These are phyloP conservation scores for Daldinia bambusicola DNA, from an alignment of 495 filamentous ascomycete species.

Conservation along the genomic window DNA sequence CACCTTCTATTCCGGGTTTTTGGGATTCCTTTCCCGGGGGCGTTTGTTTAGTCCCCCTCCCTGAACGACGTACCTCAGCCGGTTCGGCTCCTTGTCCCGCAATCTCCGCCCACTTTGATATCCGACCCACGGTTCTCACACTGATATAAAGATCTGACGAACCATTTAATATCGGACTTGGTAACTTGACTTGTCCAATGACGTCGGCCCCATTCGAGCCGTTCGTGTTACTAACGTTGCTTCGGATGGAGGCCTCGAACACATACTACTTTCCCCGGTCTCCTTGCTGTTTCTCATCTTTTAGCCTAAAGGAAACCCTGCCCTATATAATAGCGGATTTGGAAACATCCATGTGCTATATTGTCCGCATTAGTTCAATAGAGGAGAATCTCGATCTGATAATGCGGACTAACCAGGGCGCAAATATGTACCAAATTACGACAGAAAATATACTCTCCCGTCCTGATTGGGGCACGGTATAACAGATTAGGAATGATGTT, in stretches of 20 bases:
- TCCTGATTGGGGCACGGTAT: slow-evolving; percentile 24
- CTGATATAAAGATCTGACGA: slow-evolving; percentile 26
- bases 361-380: not conserved
- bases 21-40: slow-evolving; percentile 26
- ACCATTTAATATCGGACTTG: slow-evolving; percentile 19
- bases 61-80: slow-evolving; percentile 41
- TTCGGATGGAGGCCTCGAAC: slow-evolving; percentile 33
- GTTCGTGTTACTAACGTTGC: slow-evolving; percentile 22
- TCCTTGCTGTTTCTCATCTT: slow-evolving; percentile 19
- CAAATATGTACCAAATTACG: slow-evolving; percentile 28
- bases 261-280: slow-evolving; percentile 6
- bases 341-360: slow-evolving; percentile 30
- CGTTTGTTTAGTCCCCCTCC: slow-evolving; percentile 18
- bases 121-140: slow-evolving; percentile 37
- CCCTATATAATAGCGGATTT: slow-evolving; percentile 16
- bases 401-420: not conserved
- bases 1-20: slow-evolving; percentile 23
- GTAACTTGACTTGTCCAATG: slow-evolving; percentile 28
- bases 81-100: slow-evolving; percentile 39
- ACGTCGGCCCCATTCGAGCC: slow-evolving; percentile 31
- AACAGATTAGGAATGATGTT: slow-evolving; percentile 27
- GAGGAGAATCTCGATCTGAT: slow-evolving; percentile 22
- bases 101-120: slow-evolving; percentile 40
- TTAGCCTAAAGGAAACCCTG: slow-evolving; percentile 36
- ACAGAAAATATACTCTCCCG: slow-evolving; percentile 9